Base-by-base conservation (phyloP, 208 protist species). In the Leishmania arabica region DNA sequence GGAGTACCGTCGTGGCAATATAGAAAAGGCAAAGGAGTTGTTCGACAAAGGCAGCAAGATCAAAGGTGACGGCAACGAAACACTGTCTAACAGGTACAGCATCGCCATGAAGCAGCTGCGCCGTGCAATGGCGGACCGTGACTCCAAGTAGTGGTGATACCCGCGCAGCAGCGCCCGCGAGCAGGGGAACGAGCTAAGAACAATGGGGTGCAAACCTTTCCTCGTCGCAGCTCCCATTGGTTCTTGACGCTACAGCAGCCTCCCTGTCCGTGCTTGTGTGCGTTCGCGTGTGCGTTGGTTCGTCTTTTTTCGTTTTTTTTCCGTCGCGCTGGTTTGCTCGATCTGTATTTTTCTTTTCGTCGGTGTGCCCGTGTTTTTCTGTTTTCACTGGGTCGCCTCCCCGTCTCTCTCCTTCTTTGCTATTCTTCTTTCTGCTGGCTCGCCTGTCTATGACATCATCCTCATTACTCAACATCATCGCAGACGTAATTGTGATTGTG, bases 21-120 rank as follows among this genome's bases (percentile, higher is more conserved):
- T 91, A 45, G 81, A 89, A 27, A 86, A 83, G 60, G 90, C 95
- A 68, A 96, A 96, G 79, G 81, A 92, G 73, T 78, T 96, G n/a
- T 95, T 98, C 58, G 89, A 91, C 3, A 93, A 93, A 76, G 95
- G 95, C 68, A 88, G 87, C 74, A 91, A 86, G 56, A 85, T 98
- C 75, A 96, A 95, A 60, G 95, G 95, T n/a, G 93, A 97, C 81
- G 92, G 93, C 62, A 97, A 96, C 77, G 95, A 98, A 62, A 98
- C 95, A 19, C 82, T 98, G 27, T 68, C 89, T 58, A 98, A 98
- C 79, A 86, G 95, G 66, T 98, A 96, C 87, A 90, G 80, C 78
- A 96, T 96, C 77, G 95, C 92, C 51, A 91, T 97, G 85, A 96
- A 96, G 82, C 95, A 97, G 80, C 88, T 98, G 73, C 93, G 93